phyloP scores from a whole-genome alignment of 768 basidiomycete species.

The Cystofilobasidium capitatum region DNA sequence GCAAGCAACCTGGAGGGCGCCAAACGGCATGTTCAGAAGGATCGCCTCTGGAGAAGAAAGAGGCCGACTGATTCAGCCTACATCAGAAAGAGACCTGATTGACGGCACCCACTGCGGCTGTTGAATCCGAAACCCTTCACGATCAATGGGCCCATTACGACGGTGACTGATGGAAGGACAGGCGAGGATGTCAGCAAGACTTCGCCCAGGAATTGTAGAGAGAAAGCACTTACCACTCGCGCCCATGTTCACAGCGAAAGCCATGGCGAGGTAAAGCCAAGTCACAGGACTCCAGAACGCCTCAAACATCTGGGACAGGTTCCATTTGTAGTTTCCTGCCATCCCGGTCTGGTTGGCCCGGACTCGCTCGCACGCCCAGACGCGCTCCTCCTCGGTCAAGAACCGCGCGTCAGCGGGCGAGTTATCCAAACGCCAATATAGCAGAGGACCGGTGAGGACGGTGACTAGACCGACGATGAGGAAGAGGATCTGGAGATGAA shows the following conservation, averaged over 20 bases:
- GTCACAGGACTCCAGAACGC: too few species aligned
- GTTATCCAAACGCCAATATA: conserved; percentile 29
- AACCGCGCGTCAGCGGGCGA: conserved; percentile 28
- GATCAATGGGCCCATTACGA: conserved; percentile 45
- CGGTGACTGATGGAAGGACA: background rate
- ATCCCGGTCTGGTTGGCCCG: conserved; percentile 28
- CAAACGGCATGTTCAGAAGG: conserved; percentile 49
- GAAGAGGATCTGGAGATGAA: conserved; percentile 47
- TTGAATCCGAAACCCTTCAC: conserved; percentile 46
- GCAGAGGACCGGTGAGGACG: conserved; percentile 33
- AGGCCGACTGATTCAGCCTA: too few species aligned
- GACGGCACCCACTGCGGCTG: too few species aligned
- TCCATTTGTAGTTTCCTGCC: too few species aligned
- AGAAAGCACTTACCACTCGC: too few species aligned
- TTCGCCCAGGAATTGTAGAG: too few species aligned
- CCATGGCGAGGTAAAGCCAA: too few species aligned
- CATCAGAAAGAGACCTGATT: too few species aligned
- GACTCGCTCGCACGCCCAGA: conserved; percentile 32
- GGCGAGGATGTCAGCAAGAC: too few species aligned
- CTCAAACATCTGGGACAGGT: too few species aligned
- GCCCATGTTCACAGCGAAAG: too few species aligned
- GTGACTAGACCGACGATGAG: conserved; percentile 45
- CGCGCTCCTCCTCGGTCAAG: conserved; percentile 30
- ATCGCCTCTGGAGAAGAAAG: conserved; percentile 44
- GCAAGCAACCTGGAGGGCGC: too few species aligned